phyloP scores from a whole-genome alignment of 306 rosid species.

The Hippophae tibetana region DNA sequence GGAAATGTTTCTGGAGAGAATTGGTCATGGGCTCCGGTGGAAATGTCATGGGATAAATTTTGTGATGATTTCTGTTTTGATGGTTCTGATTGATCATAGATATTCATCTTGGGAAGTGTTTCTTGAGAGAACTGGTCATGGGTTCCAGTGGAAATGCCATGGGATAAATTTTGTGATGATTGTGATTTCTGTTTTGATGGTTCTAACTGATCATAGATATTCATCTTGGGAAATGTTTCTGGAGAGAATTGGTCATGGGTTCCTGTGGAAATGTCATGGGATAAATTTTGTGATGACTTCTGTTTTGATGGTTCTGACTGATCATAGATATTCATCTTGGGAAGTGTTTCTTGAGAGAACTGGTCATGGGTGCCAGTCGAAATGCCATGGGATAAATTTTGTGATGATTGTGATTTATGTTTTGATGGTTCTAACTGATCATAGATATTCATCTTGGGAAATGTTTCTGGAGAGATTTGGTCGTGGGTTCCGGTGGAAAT shows the following conservation, averaged over 20 bases:
- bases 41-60: no score
- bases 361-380: constrained; percentile 24
- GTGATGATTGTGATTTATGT: not conserved
- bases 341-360: constrained; percentile 5
- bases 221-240: constrained; percentile 22
- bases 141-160: constrained; percentile 12
- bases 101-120: constrained; percentile 23
- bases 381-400: no score
- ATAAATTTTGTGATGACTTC: not conserved
- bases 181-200: not conserved
- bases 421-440: no score
- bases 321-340: constrained; percentile 28
- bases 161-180: no score
- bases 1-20: constrained; percentile 22
- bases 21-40: constrained; percentile 24
- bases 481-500: no score
- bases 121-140: constrained; percentile 28
- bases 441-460: no score
- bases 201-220: constrained; percentile 15
- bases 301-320: constrained; percentile 15
- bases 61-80: not conserved
- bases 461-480: no score
- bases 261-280: not conserved
- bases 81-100: constrained; percentile 16
- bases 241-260: constrained; percentile 29